Base-by-base conservation (phyloP, 2,329 filamentous ascomycete genomes). In the Chrysoporthe puriensis region DNA sequence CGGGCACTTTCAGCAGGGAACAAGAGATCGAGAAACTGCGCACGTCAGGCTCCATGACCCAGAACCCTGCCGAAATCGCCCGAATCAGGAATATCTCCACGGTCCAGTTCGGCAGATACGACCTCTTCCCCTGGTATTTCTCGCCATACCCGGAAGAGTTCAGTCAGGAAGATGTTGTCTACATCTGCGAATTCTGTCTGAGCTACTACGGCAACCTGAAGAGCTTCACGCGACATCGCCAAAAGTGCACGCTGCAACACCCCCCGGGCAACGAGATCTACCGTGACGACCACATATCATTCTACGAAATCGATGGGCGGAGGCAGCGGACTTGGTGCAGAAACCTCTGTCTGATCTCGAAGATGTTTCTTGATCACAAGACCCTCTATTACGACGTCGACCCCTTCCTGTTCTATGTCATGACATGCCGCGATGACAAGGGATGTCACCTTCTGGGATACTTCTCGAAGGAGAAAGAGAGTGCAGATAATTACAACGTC, bases 331-430 rank as follows among this genome's bases (percentile, higher is more conserved):
- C 95, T 0, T 99, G 96, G 89, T 99, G 96, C 75, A 91, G 96
- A 63, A 99, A 99, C 73, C 85, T 99, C 5, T 99, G 96, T 78
- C 83, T 99, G 11, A 84, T 99, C 18, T 96, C 91, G 32, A 99
- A 99, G 76, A 92, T 98, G 81, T 99, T 99, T 77, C 85, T 99
- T 48, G 96, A 97, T 72, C 96, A 97, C 78, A 99, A 99, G 80
- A 98, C 96, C 5, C 88, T 99, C 8, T 99, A 97, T 83, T 99
- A 99, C 81, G 96, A 99, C 74, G 96, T 99, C n/a, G 96, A 99
- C 71, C 96, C 96, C 0, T 99, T 99, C 77, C 82, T 99, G 46
- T 99, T 99, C 82, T 99, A 99, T 80, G 95, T 97, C 78, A 97
- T 99, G 95, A 93, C 93, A 36, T 91, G 90, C 52, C 89, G 92